Base-by-base conservation (phyloP, 1,139 yeast species). In the Candida sp. region DNA sequence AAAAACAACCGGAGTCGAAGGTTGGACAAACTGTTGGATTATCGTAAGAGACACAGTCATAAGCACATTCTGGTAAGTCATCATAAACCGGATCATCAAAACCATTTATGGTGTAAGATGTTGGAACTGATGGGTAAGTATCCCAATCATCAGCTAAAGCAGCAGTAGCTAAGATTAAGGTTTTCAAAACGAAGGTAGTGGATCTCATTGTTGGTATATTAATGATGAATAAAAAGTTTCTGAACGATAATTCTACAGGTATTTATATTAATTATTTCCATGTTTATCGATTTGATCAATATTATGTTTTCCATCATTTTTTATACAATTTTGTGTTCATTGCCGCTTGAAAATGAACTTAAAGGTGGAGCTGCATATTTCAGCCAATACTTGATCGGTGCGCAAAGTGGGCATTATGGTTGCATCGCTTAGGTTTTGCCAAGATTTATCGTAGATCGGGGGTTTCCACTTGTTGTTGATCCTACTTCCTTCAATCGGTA, bases 71-170 rank as follows among this genome's bases (percentile, higher is more conserved):
- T 23, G 70, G 70, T 8, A 61, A 44, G n/a, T 47, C 48, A 35
- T 43, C 55, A 46, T 61, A 60, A 44, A 70, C 61, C 33, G 63
- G 64, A 46, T 70, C 76, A 11, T 75, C 74, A 46, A 70, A 70
- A 4, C 76, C 76, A 45, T 70, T 70, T 39, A 68, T 60, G 25
- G 65, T 54, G 34, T 75, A 75, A 32, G 75, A 68, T 45, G 61
- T 57, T n/a, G 74, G 64, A 33, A 70, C 75, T 15, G 57, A 45
- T 21, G 76, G 76, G 48, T 62, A 70, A n/a, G 68, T 60, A 33
- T 59, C 62, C 49, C 50, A 57, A 22, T 43, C 27, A 30, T 38
- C 43, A 33, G 44, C 46, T n/a, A 25, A 23, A 27, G 33, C 35
- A 38, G 12, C 35, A 22, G 46, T 35, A 23, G 43, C 39, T 23